Base-by-base conservation (phyloP, 805 yeast species). In the Candida wancherniae region DNA sequence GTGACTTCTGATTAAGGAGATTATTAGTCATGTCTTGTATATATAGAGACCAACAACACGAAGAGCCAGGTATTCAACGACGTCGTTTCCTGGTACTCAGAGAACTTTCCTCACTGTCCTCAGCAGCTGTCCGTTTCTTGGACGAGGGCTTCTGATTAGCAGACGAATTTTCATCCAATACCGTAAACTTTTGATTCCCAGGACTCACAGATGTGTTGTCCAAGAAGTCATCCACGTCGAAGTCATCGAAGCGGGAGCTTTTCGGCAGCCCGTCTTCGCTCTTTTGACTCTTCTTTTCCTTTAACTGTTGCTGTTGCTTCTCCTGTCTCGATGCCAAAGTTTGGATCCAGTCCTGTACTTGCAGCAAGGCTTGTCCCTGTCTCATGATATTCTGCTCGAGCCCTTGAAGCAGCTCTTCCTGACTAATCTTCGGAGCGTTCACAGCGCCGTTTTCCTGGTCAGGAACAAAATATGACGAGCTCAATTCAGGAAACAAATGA, bases 341-440 rank as follows among this genome's bases (percentile, higher is more conserved):
- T 31, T 61, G 69, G 27, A 73, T 63, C 77, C 77, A 73, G 37
- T 74, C 78, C 47, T 71, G 75, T 2, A 71, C 75, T 45, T 73
- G 77, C 48, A 63, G 72, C 32, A 74, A 61, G 3, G 75, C 66
- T 38, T 64, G 69, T 9, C 75, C 76, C 40, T 73, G 75, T 43
- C 62, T 67, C 28, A 53, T 53, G 8, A 73, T 53, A 34, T 63
- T 73, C 26, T 63, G 63, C 40, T 73, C 75, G 27, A 74, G 59
- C 12, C 64, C 71, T 21, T 24, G 40, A 20, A 43, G 45, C 29
- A 17, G 36, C 1, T 27, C 32, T 9, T 36, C 41, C 13, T 41
- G 39, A 2, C 13, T 6, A 9, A 9, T 19, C 18, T 7, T 7
- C 9, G 19, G 9, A 6, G 18, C 29, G 6, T 34, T 19, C 11